Percentiles rank a stretch among this genome's conserved stretches.
Conservation (phyloP, 2,329 filamentous ascomycete species). For the Aplosporella prunicola region DNA sequence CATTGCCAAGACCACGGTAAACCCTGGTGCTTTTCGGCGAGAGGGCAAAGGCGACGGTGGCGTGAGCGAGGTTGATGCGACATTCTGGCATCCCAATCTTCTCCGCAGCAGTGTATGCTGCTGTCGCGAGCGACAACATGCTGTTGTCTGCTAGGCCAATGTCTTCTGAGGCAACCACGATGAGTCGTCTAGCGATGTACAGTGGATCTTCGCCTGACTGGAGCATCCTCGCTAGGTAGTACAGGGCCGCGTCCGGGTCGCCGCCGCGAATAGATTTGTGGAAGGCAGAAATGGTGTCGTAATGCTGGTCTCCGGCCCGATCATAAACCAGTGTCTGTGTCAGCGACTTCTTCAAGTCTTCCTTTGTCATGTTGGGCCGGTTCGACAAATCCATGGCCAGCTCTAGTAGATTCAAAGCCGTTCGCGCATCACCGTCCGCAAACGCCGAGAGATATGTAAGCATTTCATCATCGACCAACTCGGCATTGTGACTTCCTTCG, state of each 20-base stretch:
- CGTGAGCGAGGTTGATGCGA: slow-evolving; percentile 83
- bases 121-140: slow-evolving; percentile 74
- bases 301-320: slow-evolving; percentile 89
- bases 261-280: slow-evolving; percentile 90
- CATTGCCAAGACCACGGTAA: slow-evolving; percentile 74
- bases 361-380: slow-evolving; percentile 56
- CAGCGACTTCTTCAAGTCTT: slow-evolving; percentile 68
- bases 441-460: slow-evolving; percentile 76
- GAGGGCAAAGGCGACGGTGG: slow-evolving; percentile 67
- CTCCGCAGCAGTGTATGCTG: slow-evolving; percentile 77
- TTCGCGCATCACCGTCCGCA: slow-evolving; percentile 85
- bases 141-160: slow-evolving; percentile 81
- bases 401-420: slow-evolving; percentile 84
- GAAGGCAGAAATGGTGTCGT: slow-evolving; percentile 93
- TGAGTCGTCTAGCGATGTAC: slow-evolving; percentile 83
- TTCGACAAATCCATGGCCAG: slow-evolving; percentile 70
- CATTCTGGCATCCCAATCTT: slow-evolving; percentile 95
- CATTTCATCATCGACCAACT: slow-evolving; percentile 66
- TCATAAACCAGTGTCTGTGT: slow-evolving; percentile 95
- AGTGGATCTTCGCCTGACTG: slow-evolving; percentile 89
- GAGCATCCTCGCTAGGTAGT: slow-evolving; percentile 93
- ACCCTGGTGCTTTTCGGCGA: slow-evolving; percentile 80
- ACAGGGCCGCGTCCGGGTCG: slow-evolving; percentile 78
- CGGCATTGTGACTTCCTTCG: slow-evolving; percentile 40
- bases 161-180: slow-evolving; percentile 92